phyloP scores from a whole-genome alignment of 2,329 filamentous ascomycete species.

The Parascedosporium putredinis region DNA sequence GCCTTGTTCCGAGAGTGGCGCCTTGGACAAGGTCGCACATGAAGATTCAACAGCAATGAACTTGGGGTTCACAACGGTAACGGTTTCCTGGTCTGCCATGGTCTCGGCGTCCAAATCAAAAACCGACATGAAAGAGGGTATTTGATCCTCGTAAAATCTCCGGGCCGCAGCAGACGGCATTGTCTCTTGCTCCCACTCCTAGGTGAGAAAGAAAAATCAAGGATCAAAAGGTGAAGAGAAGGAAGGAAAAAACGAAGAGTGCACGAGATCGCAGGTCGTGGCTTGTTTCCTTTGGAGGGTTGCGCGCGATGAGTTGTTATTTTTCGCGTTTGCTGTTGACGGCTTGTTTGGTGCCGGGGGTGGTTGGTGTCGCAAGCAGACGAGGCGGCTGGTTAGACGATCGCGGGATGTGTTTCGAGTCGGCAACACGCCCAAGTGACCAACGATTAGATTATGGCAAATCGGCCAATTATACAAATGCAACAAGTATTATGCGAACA shows the following conservation, averaged over 20 bases:
- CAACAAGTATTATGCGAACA: slow-evolving; percentile 3
- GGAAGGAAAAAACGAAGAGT: neutral
- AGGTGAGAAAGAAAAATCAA: neutral
- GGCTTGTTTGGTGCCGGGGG: slow-evolving; percentile 3
- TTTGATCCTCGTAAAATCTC: slow-evolving; percentile 56
- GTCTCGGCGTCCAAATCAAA: slow-evolving; percentile 54
- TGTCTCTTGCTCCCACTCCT: no score
- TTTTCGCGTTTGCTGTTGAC: neutral
- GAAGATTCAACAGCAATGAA: slow-evolving; percentile 35
- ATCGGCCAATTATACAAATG: slow-evolving; percentile 5
- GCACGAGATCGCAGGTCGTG: no score
- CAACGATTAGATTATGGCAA: slow-evolving; percentile 6
- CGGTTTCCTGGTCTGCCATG: slow-evolving; percentile 41
- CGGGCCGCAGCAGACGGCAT: slow-evolving; percentile 54
- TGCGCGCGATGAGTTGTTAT: neutral
- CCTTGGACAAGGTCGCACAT: slow-evolving; percentile 23
- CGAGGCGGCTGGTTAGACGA: slow-evolving; percentile 3
- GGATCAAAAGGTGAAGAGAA: neutral
- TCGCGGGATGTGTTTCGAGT: slow-evolving; percentile 7
- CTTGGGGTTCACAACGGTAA: slow-evolving; percentile 44
- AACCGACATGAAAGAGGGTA: slow-evolving; percentile 68
- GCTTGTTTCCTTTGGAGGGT: neutral
- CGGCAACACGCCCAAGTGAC: neutral
- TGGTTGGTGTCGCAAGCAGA: slow-evolving; percentile 1
- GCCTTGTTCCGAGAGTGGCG: slow-evolving; percentile 18